Evolutionary conservation across 176 grass and related monocot genomes (phyloP), one percentile per base, ranked within the genome.

Genomic region (Ensete ventricosum): DNA sequence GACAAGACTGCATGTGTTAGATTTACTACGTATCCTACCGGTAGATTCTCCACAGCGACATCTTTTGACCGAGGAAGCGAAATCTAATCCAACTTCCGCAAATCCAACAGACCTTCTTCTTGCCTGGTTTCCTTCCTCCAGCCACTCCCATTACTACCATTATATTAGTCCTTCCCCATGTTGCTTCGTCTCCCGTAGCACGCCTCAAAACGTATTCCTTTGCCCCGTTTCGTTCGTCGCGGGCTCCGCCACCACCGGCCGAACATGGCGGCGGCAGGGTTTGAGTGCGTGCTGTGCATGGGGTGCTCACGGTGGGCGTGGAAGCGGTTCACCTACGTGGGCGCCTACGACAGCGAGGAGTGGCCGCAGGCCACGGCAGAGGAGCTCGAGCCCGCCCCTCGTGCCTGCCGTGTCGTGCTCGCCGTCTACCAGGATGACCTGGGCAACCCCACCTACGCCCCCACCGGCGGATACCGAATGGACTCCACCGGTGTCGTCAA

Each of bases 301-400:
- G 93, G 93, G 0, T 97, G 83, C 83, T 51, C 88, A 57, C 83
- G 93, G 1, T 97, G 93, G 93, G 83, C 85, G 54, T 93, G 90
- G 87, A 97, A 93, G 87, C 90, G 90, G 16, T 68, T 85, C 66
- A 85, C 93, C 76, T 93, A 93, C 85, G 84, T 97, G 70, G 93
- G 93, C 55, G 87, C 87, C n/a, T 93, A 93, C 90, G 93, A 97
- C 90, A 97, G 93, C 82, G 93, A 93, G 88, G 70, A 83, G 52
- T 97, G 90, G 93, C 93, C 85, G 10, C 27, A 77, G 69, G 93
- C 90, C 50, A 26, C 77, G 2, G 12, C 74, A 1, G 83, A 60
- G 0, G 90, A 97, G n/a, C 88, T 97, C 85, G 90, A 90, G 50
- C 75, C 87, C 54, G 79, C 92, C 74, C 88, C 93, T 20, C 90